Evolutionary conservation across 768 basidiomycete genomes (phyloP).

Genomic region (Xerocomellus dryophilus): DNA sequence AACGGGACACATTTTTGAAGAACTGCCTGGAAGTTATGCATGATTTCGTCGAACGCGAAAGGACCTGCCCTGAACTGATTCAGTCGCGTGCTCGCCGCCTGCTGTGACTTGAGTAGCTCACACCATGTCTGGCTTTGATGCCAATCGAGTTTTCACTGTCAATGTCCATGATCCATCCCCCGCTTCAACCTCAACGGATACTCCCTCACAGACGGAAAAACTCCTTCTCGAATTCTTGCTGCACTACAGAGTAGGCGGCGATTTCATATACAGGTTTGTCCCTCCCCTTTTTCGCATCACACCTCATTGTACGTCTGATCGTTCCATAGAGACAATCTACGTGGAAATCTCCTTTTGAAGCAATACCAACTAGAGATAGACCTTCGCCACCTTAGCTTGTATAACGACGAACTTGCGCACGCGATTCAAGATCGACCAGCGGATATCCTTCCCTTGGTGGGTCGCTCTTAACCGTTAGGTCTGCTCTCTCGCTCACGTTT

Average conservation of each 20-base stretch:
- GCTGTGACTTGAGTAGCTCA: not conserved
- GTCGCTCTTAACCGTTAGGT: conserved; percentile 21
- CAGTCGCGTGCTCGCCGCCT: conserved; percentile 9
- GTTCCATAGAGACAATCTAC: conserved; percentile 68
- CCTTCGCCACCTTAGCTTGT: conserved; percentile 71
- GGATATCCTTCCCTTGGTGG: conserved; percentile 83
- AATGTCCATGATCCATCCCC: conserved; percentile 64
- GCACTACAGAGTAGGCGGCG: conserved; percentile 83
- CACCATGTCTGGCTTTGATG: conserved; percentile 85
- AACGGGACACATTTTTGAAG: conserved; percentile 21
- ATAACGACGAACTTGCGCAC: conserved; percentile 93
- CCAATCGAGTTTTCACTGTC: conserved; percentile 76
- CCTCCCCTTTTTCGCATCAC: not conserved
- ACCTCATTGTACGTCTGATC: not conserved
- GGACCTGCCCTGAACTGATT: conserved; percentile 26
- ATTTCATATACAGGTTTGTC: conserved; percentile 85
- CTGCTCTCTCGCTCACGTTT: not conserved
- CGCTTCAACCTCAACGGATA: conserved; percentile 55
- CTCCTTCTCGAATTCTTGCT: conserved; percentile 82
- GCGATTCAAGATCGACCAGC: conserved; percentile 85
- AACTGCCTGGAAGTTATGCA: not conserved
- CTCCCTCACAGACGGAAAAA: conserved; percentile 78
- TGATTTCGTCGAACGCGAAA: conserved; percentile 25
- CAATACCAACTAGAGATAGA: conserved; percentile 87
- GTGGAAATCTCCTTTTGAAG: conserved; percentile 85